A percentile compares a stretch with the other conserved stretches of the same genome.
Evolutionary conservation across 352 stramenopile species (phyloP).

Genomic region (Pythium myriotylum): DNA sequence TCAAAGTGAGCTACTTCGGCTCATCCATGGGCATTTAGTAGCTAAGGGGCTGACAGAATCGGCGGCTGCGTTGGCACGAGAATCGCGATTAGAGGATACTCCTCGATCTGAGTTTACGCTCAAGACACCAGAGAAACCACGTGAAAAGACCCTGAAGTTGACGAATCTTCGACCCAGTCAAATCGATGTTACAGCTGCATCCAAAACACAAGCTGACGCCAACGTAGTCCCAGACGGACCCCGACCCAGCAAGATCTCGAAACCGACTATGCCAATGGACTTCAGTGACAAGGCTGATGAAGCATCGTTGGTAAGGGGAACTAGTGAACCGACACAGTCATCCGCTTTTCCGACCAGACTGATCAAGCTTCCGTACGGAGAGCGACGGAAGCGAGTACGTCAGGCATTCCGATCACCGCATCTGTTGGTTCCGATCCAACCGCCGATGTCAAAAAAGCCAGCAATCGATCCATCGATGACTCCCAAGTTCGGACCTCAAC

Average conservation of each 20-base stretch:
- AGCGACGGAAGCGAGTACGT: constrained; percentile 27
- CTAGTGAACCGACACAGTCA: neutral
- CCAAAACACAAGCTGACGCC: neutral
- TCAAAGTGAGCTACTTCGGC: constrained; percentile 72
- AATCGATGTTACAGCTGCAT: constrained; percentile 4
- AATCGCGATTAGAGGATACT: constrained; percentile 45
- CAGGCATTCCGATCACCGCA: constrained; percentile 24
- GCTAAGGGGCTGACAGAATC: constrained; percentile 66
- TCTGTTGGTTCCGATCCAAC: constrained; percentile 4
- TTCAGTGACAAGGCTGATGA: neutral
- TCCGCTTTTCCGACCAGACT: neutral
- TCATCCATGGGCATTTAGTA: constrained; percentile 86
- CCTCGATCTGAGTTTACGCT: neutral
- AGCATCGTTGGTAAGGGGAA: neutral
- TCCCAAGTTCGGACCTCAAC: constrained; percentile 2
- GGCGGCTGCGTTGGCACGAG: constrained; percentile 52
- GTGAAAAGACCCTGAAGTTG: neutral
- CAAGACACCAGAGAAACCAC: constrained; percentile 21
- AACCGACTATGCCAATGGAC: neutral
- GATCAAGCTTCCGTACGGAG: constrained; percentile 16
- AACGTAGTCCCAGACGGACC: neutral
- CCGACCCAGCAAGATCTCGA: constrained; percentile 17
- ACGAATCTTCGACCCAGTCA: neutral
- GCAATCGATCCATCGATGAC: constrained; percentile 10
- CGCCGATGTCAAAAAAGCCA: constrained; percentile 1